Base-by-base conservation (phyloP, 164 flowering plant species). In the Annona cherimola region DNA sequence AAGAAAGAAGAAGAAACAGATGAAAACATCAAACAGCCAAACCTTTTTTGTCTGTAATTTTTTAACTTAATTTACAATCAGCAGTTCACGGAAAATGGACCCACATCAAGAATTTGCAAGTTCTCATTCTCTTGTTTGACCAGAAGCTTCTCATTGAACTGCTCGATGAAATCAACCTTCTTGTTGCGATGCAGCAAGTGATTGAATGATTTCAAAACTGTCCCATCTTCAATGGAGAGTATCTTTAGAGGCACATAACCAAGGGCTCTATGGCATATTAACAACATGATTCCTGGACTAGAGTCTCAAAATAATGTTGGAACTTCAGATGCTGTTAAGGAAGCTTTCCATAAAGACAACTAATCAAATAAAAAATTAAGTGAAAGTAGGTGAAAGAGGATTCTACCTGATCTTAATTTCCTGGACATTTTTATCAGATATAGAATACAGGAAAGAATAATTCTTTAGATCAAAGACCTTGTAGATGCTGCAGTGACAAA, bases 241-340 rank as follows among this genome's bases (percentile, higher is more conserved):
- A 79, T 79, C 73, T 79, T 79, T 9, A 79, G 71, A 69, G 81
- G 81, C 7, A 79, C 81, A 73, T 75, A 69, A 63, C 78, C 74
- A 61, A 76, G 70, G 45, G 74, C 63, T 69, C 81, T 69, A 43
- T 77, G 66, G 68, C 63, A 79, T 65, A 79, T 79, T 66, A 79
- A 63, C 66, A 79, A 71, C 81, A 79, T 79, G 45, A 79, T 79
- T 20, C 81, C 81, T 69, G 81, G 83, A 70, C 83, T 76, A 75
- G 41, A n/a, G 26, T 43, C 46, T 42, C 69, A 67, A 67, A 50
- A 11, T 16, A 50, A 9, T 50, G 14, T 50, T 3, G 2, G 57
- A 50, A 7, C 14, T 50, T 16, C 57, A 50, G 57, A 50, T 7
- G 11, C 11, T 50, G 14, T 50, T 3, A 50, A 50, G 57, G 57